A percentile compares a stretch with the other conserved stretches of the same genome.
Evolutionary conservation across 2,329 filamentous ascomycete species (phyloP).

Genomic region (Nothopassalora personata): DNA sequence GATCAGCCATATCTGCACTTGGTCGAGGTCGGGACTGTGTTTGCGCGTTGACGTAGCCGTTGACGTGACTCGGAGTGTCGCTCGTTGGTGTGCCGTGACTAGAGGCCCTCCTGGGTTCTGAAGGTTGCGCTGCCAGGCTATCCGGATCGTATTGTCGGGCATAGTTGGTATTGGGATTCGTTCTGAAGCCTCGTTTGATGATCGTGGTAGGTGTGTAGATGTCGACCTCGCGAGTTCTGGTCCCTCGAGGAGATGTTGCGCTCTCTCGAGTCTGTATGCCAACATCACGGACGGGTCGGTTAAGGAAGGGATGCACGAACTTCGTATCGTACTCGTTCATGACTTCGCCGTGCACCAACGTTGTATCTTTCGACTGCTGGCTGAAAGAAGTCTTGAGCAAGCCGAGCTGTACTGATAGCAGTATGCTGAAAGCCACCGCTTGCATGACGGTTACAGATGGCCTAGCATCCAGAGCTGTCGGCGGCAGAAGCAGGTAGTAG

Average conservation of each 20-base stretch:
- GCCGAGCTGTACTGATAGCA: constrained; percentile 73
- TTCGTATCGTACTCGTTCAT: constrained; percentile 95
- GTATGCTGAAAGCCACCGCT: constrained; percentile 66
- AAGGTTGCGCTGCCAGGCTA: constrained; percentile 25
- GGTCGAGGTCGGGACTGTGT: constrained; percentile 34
- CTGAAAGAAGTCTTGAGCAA: constrained; percentile 68
- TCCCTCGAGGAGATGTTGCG: constrained; percentile 29
- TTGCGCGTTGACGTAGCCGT: constrained; percentile 27
- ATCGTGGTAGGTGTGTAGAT: constrained; percentile 58
- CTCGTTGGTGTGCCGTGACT: constrained; percentile 9
- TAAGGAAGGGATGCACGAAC: constrained; percentile 85
- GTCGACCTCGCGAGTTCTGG: constrained; percentile 47
- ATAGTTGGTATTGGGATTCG: constrained; percentile 79
- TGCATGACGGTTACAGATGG: constrained; percentile 84
- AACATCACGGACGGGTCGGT: constrained; percentile 71
- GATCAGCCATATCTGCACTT: constrained; percentile 35
- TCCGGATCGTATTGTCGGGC: constrained; percentile 62
- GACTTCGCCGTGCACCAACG: constrained; percentile 83
- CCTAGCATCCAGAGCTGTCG: constrained; percentile 66
- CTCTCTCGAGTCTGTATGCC: constrained; percentile 65
- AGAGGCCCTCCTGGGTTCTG: constrained; percentile 20
- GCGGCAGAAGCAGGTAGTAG: constrained; percentile 82
- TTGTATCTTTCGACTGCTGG: constrained; percentile 79
- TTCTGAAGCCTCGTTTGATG: constrained; percentile 70
- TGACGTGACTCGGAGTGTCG: constrained; percentile 15